Percentiles rank a stretch among this genome's conserved stretches.
Conservation (phyloP, 2,329 filamentous ascomycete species). For the Fusarium siculi region DNA sequence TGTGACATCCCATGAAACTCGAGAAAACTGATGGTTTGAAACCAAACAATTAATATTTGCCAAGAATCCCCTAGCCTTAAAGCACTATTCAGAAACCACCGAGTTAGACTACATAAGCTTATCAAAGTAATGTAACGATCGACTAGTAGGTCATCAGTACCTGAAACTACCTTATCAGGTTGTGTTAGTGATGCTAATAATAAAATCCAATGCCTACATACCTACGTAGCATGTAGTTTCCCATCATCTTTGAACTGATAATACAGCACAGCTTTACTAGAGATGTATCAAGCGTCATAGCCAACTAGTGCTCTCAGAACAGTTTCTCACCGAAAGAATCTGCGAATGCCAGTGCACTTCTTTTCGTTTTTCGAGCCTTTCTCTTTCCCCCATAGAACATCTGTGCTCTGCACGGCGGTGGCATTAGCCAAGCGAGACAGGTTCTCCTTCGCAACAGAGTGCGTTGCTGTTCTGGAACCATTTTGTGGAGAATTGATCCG, state of each 20-base stretch:
- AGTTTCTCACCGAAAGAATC: slow-evolving; percentile 54
- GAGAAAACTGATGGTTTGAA: not conserved
- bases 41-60: not conserved
- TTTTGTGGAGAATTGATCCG: slow-evolving; percentile 4
- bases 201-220: not conserved
- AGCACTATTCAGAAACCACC: not conserved
- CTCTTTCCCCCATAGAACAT: slow-evolving; percentile 52
- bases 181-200: not conserved
- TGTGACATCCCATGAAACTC: not conserved
- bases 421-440: not conserved
- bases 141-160: not conserved
- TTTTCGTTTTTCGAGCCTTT: not conserved
- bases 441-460: slow-evolving; percentile 23
- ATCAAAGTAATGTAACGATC: not conserved
- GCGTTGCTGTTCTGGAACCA: slow-evolving; percentile 5
- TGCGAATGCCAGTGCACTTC: slow-evolving; percentile 54
- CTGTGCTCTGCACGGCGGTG: slow-evolving; percentile 37
- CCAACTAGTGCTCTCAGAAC: not conserved
- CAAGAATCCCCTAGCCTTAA: not conserved
- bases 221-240: not conserved
- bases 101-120: not conserved
- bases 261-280: not conserved
- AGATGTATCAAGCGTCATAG: slow-evolving; percentile 4
- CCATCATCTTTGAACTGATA: not conserved
- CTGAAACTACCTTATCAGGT: not conserved